Evolutionary conservation across 768 basidiomycete genomes (phyloP).

Genomic region (Serendipita sp.): DNA sequence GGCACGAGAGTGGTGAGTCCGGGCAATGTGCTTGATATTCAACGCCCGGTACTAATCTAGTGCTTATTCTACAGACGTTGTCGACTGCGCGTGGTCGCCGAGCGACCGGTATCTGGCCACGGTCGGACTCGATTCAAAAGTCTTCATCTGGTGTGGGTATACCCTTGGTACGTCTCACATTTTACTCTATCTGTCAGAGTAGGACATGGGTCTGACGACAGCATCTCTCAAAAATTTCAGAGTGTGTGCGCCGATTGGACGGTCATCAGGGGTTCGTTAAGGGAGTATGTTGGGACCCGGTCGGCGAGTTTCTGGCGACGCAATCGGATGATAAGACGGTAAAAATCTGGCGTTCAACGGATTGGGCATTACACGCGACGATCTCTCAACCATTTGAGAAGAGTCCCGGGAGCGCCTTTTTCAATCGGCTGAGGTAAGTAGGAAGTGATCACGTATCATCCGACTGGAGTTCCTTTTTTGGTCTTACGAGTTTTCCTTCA

Average conservation of each 20-base stretch:
- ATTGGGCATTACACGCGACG: slow-evolving; percentile 76
- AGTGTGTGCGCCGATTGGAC: slow-evolving; percentile 68
- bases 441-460: no score
- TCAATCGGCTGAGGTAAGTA: slow-evolving; percentile 79
- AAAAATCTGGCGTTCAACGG: slow-evolving; percentile 90
- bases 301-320: slow-evolving; percentile 94
- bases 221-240: slow-evolving; percentile 29
- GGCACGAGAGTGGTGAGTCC: slow-evolving; percentile 85
- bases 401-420: slow-evolving; percentile 90
- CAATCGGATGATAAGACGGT: slow-evolving; percentile 88
- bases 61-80: slow-evolving; percentile 71
- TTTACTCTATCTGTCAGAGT: no score
- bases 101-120: slow-evolving; percentile 87
- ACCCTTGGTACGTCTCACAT: slow-evolving; percentile 50
- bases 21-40: no score
- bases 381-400: slow-evolving; percentile 84
- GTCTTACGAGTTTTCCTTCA: background rate
- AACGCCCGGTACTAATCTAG: no score
- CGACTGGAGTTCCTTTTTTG: background rate
- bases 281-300: slow-evolving; percentile 97
- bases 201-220: no score
- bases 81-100: slow-evolving; percentile 89
- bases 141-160: slow-evolving; percentile 87
- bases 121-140: slow-evolving; percentile 80
- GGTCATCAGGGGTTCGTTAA: slow-evolving; percentile 95